A percentile compares a stretch with the other conserved stretches of the same genome.
These are phyloP conservation scores for Saturnispora dispora DNA, from an alignment of 805 yeast species.

Conservation along the genomic window DNA sequence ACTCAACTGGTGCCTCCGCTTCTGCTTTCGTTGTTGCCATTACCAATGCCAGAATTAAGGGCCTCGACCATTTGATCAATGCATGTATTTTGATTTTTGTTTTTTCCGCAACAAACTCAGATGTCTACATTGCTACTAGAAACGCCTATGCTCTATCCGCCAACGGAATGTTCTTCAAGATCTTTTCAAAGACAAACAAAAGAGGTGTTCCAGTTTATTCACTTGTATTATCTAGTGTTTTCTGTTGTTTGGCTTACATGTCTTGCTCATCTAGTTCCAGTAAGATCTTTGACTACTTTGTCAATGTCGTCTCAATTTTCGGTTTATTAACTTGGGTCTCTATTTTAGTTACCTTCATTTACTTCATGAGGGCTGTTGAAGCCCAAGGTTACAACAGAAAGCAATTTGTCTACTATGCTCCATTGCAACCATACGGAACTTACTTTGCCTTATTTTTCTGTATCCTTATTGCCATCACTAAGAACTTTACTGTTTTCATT, in stretches of 20 bases:
- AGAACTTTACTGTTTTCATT: conserved; percentile 66
- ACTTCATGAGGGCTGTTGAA: conserved; percentile 53
- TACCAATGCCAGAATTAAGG: conserved; percentile 52
- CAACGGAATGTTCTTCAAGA: conserved; percentile 64
- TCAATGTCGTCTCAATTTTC: conserved; percentile 67
- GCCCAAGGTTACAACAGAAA: conserved; percentile 58
- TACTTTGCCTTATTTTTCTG: conserved; percentile 49
- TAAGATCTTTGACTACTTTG: conserved; percentile 56
- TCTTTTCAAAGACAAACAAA: conserved; percentile 55
- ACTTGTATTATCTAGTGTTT: conserved; percentile 38
- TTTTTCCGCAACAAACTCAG: conserved; percentile 75
- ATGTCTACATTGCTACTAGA: conserved; percentile 69
- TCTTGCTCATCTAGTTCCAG: conserved; percentile 48
- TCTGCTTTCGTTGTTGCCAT: conserved; percentile 84
- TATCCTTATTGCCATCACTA: conserved; percentile 47
- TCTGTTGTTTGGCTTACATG: conserved; percentile 66
- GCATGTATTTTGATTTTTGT: conserved; percentile 71
- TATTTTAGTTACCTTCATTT: conserved; percentile 57
- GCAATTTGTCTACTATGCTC: conserved; percentile 52
- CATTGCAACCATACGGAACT: conserved; percentile 61
- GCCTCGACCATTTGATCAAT: conserved; percentile 66
- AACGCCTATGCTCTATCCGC: conserved; percentile 62
- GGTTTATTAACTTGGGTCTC: conserved; percentile 71
- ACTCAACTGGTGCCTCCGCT: conserved; percentile 54
- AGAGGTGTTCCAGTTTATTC: conserved; percentile 65